A percentile compares a stretch with the other conserved stretches of the same genome.
These are phyloP conservation scores for Jaltomata sinuosa DNA, from an alignment of 257 asterid genomes.

Conservation along the genomic window DNA sequence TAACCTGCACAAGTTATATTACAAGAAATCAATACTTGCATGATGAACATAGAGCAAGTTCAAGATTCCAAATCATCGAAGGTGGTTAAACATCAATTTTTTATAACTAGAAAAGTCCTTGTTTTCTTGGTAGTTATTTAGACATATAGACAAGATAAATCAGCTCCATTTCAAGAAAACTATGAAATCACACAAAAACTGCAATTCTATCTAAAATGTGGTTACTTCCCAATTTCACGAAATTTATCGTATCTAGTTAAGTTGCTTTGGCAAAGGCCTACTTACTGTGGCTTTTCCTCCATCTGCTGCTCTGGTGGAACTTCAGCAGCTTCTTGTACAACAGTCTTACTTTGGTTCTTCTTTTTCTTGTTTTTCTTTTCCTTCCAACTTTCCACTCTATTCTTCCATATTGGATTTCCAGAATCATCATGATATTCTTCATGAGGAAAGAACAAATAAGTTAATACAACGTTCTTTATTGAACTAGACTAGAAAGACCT, in stretches of 20 bases:
- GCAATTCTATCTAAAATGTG: neutral
- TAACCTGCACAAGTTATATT: conserved; percentile 39
- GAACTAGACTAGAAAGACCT: neutral
- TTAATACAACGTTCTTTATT: neutral
- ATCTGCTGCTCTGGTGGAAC: conserved; percentile 64
- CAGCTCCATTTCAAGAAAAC: neutral
- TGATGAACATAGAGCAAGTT: neutral
- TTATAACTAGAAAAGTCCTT: neutral
- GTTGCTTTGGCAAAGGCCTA: neutral
- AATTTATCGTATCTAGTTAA: neutral
- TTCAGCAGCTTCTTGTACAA: conserved; percentile 36
- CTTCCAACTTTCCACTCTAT: conserved; percentile 96
- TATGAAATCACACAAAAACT: neutral
- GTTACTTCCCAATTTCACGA: neutral
- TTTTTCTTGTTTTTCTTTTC: conserved; percentile 86
- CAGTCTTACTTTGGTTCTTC: conserved; percentile 28
- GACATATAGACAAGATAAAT: neutral
- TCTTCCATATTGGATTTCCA: conserved; percentile 98
- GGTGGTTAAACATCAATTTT: neutral
- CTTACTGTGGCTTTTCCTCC: conserved; percentile 79
- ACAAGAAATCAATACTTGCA: neutral
- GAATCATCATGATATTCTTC: conserved; percentile 65
- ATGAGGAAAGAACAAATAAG: conserved; percentile 2
- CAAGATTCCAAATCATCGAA: neutral
- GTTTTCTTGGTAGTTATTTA: neutral